Conservation (phyloP, 345 rosid genomes). For the Diplotaxis tenuifolia region DNA sequence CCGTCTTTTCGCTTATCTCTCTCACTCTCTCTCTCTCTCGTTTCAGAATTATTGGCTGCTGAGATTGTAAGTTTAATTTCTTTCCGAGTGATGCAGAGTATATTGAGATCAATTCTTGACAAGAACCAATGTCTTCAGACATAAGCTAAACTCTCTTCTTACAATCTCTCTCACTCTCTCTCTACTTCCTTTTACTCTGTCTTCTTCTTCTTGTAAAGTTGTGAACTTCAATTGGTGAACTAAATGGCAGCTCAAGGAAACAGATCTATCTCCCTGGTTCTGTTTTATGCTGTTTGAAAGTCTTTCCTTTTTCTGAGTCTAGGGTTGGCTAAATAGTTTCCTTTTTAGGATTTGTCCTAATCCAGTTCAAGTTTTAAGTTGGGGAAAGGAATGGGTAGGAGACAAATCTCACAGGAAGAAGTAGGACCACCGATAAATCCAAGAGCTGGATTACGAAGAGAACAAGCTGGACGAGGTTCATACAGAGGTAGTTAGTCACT, state of each 20-base stretch:
- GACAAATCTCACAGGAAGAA: conserved; percentile 68
- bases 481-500: conserved; percentile 85
- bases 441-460: conserved; percentile 80
- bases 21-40: background rate
- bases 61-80: conserved; percentile 4
- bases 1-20: background rate
- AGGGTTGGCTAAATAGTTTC: conserved; percentile 6
- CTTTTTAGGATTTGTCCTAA: conserved; percentile 6
- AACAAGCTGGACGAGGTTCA: conserved; percentile 97
- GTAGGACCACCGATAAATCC: conserved; percentile 86
- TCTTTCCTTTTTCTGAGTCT: conserved; percentile 5
- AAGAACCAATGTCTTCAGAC: conserved; percentile 79
- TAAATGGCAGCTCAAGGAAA: conserved; percentile 26
- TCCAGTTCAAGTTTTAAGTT: too few species aligned
- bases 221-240: background rate
- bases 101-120: conserved; percentile 19
- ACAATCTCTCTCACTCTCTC: conserved; percentile 7
- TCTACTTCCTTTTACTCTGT: background rate
- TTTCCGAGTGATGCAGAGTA: conserved; percentile 26
- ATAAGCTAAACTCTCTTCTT: conserved; percentile 53
- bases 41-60: conserved; percentile 14
- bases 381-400: conserved; percentile 73
- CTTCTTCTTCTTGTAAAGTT: background rate
- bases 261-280: conserved; percentile 33
- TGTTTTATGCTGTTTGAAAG: conserved; percentile 8